A percentile compares a stretch with the other conserved stretches of the same genome.
These are phyloP conservation scores for Isoetes engelmannii DNA, from an alignment of 83 land plant genomes.

Conservation along the genomic window DNA sequence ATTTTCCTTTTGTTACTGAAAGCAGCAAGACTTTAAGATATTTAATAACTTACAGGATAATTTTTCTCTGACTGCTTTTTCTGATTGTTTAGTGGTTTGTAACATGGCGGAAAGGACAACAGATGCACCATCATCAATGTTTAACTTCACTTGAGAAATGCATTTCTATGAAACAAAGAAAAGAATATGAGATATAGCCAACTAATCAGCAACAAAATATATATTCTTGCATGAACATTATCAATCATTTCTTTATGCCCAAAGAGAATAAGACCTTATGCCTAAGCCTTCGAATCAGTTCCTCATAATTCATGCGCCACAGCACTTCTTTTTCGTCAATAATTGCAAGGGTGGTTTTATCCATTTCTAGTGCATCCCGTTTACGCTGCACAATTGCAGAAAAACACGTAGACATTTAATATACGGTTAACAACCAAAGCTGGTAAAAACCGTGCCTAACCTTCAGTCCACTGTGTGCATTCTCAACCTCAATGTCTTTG, in stretches of 20 bases:
- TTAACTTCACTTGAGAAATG: conserved; percentile 41
- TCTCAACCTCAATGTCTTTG: conserved; percentile 11
- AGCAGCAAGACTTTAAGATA: neutral
- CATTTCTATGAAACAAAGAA: conserved; percentile 42
- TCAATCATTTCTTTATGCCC: neutral
- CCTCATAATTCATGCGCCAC: conserved; percentile 86
- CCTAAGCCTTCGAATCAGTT: conserved; percentile 59
- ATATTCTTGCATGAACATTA: neutral
- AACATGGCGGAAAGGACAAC: conserved; percentile 53
- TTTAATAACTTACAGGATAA: neutral
- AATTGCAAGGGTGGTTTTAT: conserved; percentile 24
- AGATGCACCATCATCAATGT: conserved; percentile 53
- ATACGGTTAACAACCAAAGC: neutral
- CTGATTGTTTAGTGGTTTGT: conserved; percentile 29
- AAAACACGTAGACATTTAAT: neutral
- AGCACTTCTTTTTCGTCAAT: conserved; percentile 51
- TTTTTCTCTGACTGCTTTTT: neutral
- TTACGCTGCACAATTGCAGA: conserved; percentile 49
- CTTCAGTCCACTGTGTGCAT: conserved; percentile 33
- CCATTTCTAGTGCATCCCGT: conserved; percentile 42
- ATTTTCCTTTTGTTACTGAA: too few species aligned
- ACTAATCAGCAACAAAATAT: neutral
- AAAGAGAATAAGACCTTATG: conserved; percentile 43
- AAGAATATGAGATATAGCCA: neutral
- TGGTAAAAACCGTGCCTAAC: conserved; percentile 16